A percentile compares a stretch with the other conserved stretches of the same genome.
Conservation (phyloP, 306 rosid species). For the Heteromeles arbutifolia region DNA sequence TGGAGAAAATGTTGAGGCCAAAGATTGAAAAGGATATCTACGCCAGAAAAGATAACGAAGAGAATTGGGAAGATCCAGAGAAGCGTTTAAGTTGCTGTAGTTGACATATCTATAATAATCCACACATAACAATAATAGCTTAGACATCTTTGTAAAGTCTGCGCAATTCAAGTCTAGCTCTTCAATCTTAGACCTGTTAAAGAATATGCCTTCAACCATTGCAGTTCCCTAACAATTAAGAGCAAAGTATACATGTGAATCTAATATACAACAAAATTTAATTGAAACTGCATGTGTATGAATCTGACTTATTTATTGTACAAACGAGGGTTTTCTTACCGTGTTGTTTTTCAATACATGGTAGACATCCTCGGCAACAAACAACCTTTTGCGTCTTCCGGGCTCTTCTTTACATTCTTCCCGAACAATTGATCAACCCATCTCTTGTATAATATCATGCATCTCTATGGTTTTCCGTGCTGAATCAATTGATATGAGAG, state of each 20-base stretch:
- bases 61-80: not conserved
- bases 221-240: not conserved
- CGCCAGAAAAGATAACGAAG: not conserved
- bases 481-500: slow-evolving; percentile 17
- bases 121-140: not conserved
- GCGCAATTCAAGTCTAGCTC: not conserved
- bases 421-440: slow-evolving; percentile 26
- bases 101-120: not conserved
- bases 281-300: not conserved
- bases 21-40: not conserved
- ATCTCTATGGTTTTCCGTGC: not conserved
- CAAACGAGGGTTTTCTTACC: not conserved
- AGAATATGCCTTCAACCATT: not conserved
- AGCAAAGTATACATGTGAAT: not conserved
- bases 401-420: not conserved
- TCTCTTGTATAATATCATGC: slow-evolving; percentile 35
- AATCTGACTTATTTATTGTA: not conserved
- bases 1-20: not conserved
- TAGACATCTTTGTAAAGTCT: not conserved
- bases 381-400: not conserved
- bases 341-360: slow-evolving; percentile 1
- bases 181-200: not conserved
- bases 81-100: not conserved
- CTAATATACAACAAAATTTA: not conserved
- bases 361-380: not conserved